Conservation (phyloP, 768 basidiomycete species). For the Lactarius pseudohatsudake region DNA sequence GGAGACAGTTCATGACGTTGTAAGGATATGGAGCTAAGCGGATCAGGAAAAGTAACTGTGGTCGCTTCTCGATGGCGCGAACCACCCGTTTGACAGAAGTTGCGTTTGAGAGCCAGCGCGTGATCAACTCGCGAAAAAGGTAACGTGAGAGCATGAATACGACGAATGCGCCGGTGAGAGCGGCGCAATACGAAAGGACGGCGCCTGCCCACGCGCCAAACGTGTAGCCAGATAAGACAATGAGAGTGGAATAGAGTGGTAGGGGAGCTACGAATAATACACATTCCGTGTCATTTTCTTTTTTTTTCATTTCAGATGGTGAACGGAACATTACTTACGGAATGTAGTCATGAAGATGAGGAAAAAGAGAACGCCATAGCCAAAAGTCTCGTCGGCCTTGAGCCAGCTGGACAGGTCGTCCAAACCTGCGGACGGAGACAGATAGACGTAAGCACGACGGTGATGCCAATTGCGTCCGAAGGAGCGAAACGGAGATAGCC, state of each 20-base stretch:
- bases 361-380: conserved; percentile 74
- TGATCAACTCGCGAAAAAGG: conserved; percentile 68
- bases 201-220: conserved; percentile 85
- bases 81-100: conserved; percentile 77
- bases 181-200: conserved; percentile 82
- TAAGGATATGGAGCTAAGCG: conserved; percentile 90
- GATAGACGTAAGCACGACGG: conserved; percentile 23
- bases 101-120: conserved; percentile 69
- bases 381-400: conserved; percentile 65
- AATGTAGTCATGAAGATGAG: conserved; percentile 87
- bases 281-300: conserved; percentile 9
- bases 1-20: conserved; percentile 93
- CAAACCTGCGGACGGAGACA: conserved; percentile 51
- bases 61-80: conserved; percentile 82
- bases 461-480: conserved; percentile 17
- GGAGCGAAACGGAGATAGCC: conserved; percentile 24
- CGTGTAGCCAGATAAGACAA: conserved; percentile 89
- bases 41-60: conserved; percentile 86
- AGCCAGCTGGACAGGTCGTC: conserved; percentile 82
- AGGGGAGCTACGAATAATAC: conserved; percentile 61
- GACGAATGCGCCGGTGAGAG: conserved; percentile 77
- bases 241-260: conserved; percentile 91
- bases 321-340: conserved; percentile 51
- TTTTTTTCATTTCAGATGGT: conserved; percentile 25
- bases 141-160: conserved; percentile 81